These are phyloP conservation scores for Coccomyxa sp. DNA, from an alignment of 139 green algal species.

Conservation along the genomic window DNA sequence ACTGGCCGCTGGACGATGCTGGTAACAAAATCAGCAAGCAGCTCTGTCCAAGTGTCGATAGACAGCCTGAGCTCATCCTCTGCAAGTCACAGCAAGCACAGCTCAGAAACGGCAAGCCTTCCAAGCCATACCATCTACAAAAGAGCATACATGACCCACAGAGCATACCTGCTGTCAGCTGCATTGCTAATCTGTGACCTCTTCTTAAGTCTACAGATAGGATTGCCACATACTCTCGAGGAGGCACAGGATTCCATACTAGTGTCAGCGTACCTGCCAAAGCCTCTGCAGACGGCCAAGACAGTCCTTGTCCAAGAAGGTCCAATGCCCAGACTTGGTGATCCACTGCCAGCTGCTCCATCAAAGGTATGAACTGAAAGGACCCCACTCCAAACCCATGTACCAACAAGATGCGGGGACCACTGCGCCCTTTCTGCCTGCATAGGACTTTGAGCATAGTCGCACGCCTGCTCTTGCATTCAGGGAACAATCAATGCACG, in stretches of 20 bases:
- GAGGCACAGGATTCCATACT: too few species aligned
- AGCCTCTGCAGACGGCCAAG: background rate
- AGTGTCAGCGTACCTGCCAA: background rate
- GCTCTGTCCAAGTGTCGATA: constrained; percentile 21
- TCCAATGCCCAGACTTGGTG: constrained; percentile 31
- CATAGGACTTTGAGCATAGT: too few species aligned
- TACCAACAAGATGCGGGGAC: constrained; percentile 19
- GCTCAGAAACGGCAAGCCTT: background rate
- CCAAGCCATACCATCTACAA: background rate
- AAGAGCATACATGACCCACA: background rate
- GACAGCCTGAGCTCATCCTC: constrained; percentile 13
- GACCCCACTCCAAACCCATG: constrained; percentile 34
- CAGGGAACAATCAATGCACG: too few species aligned
- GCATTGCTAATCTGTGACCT: background rate
- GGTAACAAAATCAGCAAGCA: constrained; percentile 17
- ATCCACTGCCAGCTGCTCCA: constrained; percentile 7
- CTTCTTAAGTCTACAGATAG: too few species aligned
- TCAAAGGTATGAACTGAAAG: constrained; percentile 24
- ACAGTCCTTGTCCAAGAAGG: constrained; percentile 29
- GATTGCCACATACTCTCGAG: too few species aligned
- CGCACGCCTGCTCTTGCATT: too few species aligned
- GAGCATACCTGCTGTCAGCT: background rate
- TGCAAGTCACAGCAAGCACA: constrained; percentile 1
- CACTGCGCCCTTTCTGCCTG: background rate
- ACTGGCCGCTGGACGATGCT: constrained; percentile 25